These are phyloP conservation scores for Phaeosphaeriaceae sp. DNA, from an alignment of 2,329 filamentous ascomycete species.

Conservation along the genomic window DNA sequence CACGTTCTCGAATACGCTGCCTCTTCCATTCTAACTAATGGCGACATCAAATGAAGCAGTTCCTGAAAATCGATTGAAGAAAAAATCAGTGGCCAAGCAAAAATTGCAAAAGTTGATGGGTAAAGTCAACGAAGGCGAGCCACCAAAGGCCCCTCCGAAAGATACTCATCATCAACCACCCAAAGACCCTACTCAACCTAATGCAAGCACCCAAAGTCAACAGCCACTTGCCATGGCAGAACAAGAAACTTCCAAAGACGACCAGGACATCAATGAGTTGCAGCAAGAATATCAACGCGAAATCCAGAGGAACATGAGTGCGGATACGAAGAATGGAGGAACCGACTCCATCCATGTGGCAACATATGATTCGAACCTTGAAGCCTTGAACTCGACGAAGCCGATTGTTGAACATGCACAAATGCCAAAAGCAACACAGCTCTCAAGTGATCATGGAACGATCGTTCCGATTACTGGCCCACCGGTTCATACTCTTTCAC, in stretches of 20 bases:
- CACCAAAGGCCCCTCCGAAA: background rate
- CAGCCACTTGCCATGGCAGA: background rate
- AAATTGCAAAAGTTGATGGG: background rate
- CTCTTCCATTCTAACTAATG: background rate
- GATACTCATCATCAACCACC: background rate
- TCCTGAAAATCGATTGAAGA: background rate
- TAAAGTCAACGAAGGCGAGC: background rate
- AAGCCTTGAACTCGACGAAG: background rate
- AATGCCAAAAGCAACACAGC: background rate
- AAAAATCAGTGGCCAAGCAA: background rate
- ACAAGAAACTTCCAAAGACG: background rate
- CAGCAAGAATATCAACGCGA: background rate
- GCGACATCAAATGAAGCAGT: background rate
- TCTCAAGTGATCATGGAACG: background rate
- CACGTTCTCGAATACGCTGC: too few species aligned
- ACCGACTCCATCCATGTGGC: background rate
- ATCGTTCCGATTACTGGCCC: too few species aligned
- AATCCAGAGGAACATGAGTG: background rate
- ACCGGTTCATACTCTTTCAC: background rate
- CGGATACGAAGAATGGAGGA: background rate
- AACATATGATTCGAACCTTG: background rate
- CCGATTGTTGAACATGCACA: background rate
- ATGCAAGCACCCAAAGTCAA: background rate
- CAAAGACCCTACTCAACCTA: background rate
- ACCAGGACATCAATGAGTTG: background rate